A percentile compares a stretch with the other conserved stretches of the same genome.
Evolutionary conservation across 192 early-diverging fungal genomes (phyloP).

Genomic region (Coemansia sp.): DNA sequence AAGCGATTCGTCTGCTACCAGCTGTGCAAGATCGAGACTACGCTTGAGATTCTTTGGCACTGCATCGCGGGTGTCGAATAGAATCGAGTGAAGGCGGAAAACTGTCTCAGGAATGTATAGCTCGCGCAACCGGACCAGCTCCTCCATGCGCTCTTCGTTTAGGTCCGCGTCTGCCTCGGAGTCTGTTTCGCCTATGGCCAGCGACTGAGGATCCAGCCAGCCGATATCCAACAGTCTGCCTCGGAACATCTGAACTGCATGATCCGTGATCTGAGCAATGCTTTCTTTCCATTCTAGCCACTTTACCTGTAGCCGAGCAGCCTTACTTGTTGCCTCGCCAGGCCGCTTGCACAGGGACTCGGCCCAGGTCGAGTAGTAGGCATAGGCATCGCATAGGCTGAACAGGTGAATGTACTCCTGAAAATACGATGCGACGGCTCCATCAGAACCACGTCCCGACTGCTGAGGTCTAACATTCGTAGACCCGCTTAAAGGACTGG

Average conservation of each 20-base stretch:
- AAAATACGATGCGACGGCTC: slow-evolving; percentile 13
- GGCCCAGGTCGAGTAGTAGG: slow-evolving; percentile 43
- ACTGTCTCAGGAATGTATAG: slow-evolving; percentile 67
- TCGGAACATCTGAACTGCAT: slow-evolving; percentile 33
- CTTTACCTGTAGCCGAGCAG: slow-evolving; percentile 22
- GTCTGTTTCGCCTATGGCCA: slow-evolving; percentile 16
- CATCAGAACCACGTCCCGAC: background rate
- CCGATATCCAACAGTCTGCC: slow-evolving; percentile 35
- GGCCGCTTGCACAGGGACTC: slow-evolving; percentile 42
- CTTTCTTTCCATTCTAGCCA: slow-evolving; percentile 43
- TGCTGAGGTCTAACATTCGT: background rate
- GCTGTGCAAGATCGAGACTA: slow-evolving; percentile 58
- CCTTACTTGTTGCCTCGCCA: background rate
- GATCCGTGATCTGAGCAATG: slow-evolving; percentile 19
- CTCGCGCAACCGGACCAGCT: slow-evolving; percentile 54
- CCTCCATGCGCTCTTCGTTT: slow-evolving; percentile 21
- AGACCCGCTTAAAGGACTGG: background rate
- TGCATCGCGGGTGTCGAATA: slow-evolving; percentile 62
- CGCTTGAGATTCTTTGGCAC: slow-evolving; percentile 55
- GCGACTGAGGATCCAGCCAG: slow-evolving; percentile 34
- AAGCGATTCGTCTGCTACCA: slow-evolving; percentile 55
- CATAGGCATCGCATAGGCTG: slow-evolving; percentile 48
- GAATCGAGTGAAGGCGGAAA: slow-evolving; percentile 66
- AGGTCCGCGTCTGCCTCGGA: background rate
- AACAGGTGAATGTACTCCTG: slow-evolving; percentile 54